Evolutionary conservation across 176 grass and related monocot genomes (phyloP).

Genomic region (Typha latifolia): DNA sequence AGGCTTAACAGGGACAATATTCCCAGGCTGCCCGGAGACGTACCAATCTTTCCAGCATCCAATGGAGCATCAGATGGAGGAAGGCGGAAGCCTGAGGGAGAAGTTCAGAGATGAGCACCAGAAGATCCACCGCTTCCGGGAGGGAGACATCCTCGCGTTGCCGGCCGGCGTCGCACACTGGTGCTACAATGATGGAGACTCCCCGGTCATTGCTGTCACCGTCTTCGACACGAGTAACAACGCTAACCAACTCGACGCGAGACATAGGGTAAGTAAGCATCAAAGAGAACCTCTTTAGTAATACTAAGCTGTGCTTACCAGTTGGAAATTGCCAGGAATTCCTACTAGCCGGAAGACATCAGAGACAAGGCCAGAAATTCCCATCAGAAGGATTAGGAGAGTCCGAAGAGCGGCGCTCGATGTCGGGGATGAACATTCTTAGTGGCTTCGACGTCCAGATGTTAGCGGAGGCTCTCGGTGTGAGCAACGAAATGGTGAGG

Average conservation of each 20-base stretch:
- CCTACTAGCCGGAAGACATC: conserved; percentile 24
- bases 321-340: conserved; percentile 19
- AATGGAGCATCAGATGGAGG: conserved; percentile 10
- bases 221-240: conserved; percentile 23
- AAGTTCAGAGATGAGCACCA: conserved; percentile 35
- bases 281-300: neutral
- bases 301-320: neutral
- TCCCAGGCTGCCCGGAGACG: conserved; percentile 36
- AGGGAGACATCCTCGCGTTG: conserved; percentile 28
- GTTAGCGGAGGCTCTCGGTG: conserved; percentile 12
- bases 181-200: conserved; percentile 34
- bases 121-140: conserved; percentile 21
- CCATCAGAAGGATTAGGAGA: too few relatives aligned
- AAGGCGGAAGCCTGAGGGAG: conserved; percentile 6
- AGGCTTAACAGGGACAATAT: conserved; percentile 12
- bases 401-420: neutral
- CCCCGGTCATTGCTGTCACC: conserved; percentile 16
- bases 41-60: conserved; percentile 22
- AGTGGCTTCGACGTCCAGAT: conserved; percentile 23
- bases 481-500: conserved; percentile 14
- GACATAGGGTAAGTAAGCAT: conserved; percentile 18
- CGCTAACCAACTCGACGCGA: conserved; percentile 28
- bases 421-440: conserved; percentile 14
- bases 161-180: conserved; percentile 28
- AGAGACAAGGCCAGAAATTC: neutral